A percentile compares a stretch with the other conserved stretches of the same genome.
phyloP scores from a whole-genome alignment of 1,284 basidiomycete species.

The Ceratobasidium sp. region DNA sequence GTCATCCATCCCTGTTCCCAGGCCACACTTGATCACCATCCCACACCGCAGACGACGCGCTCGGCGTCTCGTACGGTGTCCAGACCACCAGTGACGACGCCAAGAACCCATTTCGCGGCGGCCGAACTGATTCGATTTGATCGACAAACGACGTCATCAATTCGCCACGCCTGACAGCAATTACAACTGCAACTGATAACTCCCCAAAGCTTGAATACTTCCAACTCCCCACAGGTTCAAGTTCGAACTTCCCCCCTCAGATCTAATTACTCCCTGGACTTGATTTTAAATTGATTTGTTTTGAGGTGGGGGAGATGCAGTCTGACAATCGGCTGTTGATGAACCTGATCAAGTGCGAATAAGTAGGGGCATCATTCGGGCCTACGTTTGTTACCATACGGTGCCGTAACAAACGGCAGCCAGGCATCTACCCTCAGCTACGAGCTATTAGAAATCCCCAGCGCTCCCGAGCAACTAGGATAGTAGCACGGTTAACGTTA shows the following conservation, averaged over 20 bases:
- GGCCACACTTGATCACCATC: too few species aligned
- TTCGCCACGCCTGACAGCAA: not conserved
- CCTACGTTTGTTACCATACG: too few species aligned
- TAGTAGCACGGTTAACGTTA: too few species aligned
- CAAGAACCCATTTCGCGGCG: not conserved
- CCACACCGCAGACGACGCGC: not conserved
- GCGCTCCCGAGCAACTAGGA: too few species aligned
- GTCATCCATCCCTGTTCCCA: too few species aligned
- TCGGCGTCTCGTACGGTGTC: too few species aligned
- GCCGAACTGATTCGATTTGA: not conserved
- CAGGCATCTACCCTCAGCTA: too few species aligned
- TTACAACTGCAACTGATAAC: conserved; percentile 16
- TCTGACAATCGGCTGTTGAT: conserved; percentile 74
- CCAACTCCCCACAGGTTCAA: not conserved
- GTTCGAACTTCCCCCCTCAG: not conserved
- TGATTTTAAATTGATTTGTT: not conserved
- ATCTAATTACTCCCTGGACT: conserved; percentile 4
- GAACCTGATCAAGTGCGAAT: conserved; percentile 76
- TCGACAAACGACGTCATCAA: conserved; percentile 37
- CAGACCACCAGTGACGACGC: not conserved
- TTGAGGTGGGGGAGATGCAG: conserved; percentile 1
- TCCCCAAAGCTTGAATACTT: conserved; percentile 1
- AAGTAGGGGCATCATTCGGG: conserved; percentile 76
- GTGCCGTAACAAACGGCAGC: too few species aligned
- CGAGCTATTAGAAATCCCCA: too few species aligned